phyloP scores from a whole-genome alignment of 441 rosid genomes.

The Adansonia rubrostipa region DNA sequence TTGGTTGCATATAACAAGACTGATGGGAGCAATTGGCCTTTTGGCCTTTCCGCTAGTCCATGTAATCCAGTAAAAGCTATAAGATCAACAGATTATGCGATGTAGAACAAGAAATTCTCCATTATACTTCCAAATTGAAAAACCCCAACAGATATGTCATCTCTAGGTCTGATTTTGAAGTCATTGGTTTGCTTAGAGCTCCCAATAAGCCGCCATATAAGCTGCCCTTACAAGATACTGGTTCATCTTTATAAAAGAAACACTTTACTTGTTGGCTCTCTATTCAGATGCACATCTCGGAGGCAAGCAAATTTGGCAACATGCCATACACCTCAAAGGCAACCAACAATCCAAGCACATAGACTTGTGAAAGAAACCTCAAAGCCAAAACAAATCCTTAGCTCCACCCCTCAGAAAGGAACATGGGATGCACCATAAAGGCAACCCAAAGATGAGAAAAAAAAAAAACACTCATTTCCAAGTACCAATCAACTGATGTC shows the following conservation, averaged over 20 bases:
- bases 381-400: not conserved
- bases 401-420: too few relatives aligned
- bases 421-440: too few relatives aligned
- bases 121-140: not conserved
- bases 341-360: constrained; percentile 12
- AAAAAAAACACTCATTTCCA: not conserved
- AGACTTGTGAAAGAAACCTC: constrained; percentile 4
- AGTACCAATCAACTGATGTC: not conserved
- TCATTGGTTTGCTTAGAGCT: not conserved
- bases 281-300: constrained; percentile 15
- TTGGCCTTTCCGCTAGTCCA: not conserved
- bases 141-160: not conserved
- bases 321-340: not conserved
- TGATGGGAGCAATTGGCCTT: not conserved
- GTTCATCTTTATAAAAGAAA: not conserved
- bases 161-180: not conserved
- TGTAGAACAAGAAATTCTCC: not conserved
- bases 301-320: constrained; percentile 4
- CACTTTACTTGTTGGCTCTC: not conserved
- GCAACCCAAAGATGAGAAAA: too few relatives aligned
- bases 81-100: not conserved
- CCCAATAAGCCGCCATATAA: too few relatives aligned
- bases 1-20: not conserved
- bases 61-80: not conserved
- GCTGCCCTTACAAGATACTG: too few relatives aligned